phyloP scores from a whole-genome alignment of 176 grass and related monocot species.

The Leersia perrieri region DNA sequence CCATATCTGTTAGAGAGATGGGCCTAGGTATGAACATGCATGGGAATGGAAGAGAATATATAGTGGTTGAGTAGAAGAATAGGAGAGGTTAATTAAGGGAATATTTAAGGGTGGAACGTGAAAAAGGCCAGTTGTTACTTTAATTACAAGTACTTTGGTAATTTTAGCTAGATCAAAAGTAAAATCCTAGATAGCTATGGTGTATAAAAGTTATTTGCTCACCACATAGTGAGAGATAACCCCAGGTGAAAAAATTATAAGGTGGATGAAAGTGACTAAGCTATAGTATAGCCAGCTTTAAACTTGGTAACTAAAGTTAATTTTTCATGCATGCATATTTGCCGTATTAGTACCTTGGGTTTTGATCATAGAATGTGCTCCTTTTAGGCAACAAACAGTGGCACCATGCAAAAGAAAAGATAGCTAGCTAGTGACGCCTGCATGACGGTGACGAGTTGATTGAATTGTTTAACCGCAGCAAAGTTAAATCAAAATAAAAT shows the following conservation, averaged over 20 bases:
- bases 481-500: neutral
- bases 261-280: neutral
- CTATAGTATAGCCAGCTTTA: neutral
- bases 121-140: neutral
- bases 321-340: neutral
- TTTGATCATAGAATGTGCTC: slow-evolving; percentile 38
- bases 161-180: neutral
- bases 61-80: neutral
- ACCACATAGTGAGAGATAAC: neutral
- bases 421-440: neutral
- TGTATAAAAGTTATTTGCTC: slow-evolving; percentile 3
- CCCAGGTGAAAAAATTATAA: neutral
- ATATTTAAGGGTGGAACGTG: neutral
- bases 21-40: neutral
- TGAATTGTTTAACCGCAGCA: slow-evolving; percentile 18
- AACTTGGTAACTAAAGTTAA: neutral
- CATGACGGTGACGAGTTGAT: slow-evolving; percentile 15
- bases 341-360: slow-evolving; percentile 26
- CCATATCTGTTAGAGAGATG: neutral
- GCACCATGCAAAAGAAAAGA: neutral
- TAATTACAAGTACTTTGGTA: neutral
- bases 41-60: neutral
- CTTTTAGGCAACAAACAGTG: slow-evolving; percentile 20
- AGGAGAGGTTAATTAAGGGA: neutral
- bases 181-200: neutral